Evolutionary conservation across 352 stramenopile genomes (phyloP).

Genomic region (Pythium diclinum): DNA sequence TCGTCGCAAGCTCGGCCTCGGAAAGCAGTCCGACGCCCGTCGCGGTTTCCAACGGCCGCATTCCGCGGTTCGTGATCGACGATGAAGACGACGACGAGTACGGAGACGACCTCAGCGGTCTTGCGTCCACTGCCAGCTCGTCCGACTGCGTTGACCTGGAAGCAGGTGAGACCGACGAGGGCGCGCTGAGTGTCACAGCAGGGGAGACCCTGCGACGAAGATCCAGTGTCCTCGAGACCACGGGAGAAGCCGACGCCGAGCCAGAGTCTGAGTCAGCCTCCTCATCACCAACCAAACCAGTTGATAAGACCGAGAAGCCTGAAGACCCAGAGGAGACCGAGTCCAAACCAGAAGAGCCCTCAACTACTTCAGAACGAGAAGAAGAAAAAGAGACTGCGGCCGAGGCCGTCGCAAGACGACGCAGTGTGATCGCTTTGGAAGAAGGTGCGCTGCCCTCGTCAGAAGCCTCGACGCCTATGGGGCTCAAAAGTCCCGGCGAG

Average conservation of each 20-base stretch:
- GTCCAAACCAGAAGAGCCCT: neutral
- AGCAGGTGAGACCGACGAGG: conserved; percentile 9
- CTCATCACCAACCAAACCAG: neutral
- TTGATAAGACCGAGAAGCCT: neutral
- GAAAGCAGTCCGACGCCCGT: conserved; percentile 56
- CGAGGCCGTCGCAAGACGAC: conserved; percentile 19
- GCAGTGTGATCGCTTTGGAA: conserved; percentile 23
- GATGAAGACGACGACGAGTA: conserved; percentile 63
- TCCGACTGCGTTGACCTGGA: conserved; percentile 24
- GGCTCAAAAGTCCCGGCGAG: conserved; percentile 23
- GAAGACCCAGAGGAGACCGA: neutral
- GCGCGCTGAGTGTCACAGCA: neutral
- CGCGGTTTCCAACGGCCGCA: conserved; percentile 47
- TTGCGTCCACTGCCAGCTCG: conserved; percentile 22
- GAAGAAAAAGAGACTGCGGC: neutral
- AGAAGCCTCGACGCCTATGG: conserved; percentile 7
- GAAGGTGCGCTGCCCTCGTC: conserved; percentile 2
- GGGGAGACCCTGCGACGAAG: conserved; percentile 7
- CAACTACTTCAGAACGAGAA: neutral
- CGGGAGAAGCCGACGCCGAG: neutral
- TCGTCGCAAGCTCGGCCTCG: conserved; percentile 37
- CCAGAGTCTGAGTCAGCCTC: neutral
- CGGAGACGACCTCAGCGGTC: conserved; percentile 4
- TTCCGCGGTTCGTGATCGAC: conserved; percentile 71
- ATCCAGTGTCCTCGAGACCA: conserved; percentile 3